A percentile compares a stretch with the other conserved stretches of the same genome.
Evolutionary conservation across 2,329 filamentous ascomycete genomes (phyloP).

Genomic region (Microsporum audouinii): DNA sequence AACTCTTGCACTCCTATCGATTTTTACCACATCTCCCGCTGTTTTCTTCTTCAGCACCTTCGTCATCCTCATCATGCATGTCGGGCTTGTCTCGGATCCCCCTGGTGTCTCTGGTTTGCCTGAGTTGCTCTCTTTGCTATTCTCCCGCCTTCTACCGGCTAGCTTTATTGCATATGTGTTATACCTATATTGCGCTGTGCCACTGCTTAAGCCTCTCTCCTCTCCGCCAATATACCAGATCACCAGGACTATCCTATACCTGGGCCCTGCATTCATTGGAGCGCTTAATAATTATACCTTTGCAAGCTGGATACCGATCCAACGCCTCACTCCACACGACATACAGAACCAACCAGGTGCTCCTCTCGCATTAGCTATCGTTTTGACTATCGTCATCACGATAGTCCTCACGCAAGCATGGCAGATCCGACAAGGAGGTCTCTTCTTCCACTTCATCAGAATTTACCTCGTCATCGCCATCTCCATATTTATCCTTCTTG

Average conservation of each 20-base stretch:
- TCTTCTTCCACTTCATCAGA: constrained; percentile 63
- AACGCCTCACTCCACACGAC: constrained; percentile 82
- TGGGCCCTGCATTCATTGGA: constrained; percentile 83
- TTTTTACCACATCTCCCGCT: constrained; percentile 67
- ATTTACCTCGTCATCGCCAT: constrained; percentile 60
- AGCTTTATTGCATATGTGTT: constrained; percentile 80
- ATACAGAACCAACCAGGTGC: constrained; percentile 82
- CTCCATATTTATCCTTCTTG: constrained; percentile 58
- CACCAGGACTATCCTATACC: constrained; percentile 82
- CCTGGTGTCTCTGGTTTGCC: constrained; percentile 57
- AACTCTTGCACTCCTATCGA: constrained; percentile 64
- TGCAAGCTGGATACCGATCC: constrained; percentile 74
- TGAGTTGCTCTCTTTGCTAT: constrained; percentile 61
- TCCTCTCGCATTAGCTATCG: constrained; percentile 64
- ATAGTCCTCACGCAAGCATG: constrained; percentile 69
- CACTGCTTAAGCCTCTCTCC: constrained; percentile 58
- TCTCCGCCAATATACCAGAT: constrained; percentile 53
- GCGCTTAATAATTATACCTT: constrained; percentile 92
- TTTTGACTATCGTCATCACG: constrained; percentile 57
- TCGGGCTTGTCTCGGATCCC: constrained; percentile 79
- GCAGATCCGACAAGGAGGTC: constrained; percentile 74
- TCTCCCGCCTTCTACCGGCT: constrained; percentile 76
- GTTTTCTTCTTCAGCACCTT: constrained; percentile 82
- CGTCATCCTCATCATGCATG: constrained; percentile 73
- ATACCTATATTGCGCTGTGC: constrained; percentile 68